Evolutionary conservation across 2,329 filamentous ascomycete species (phyloP), one percentile per base, ranked within the genome.

Genomic region (Raffaelea ambrosiae): DNA sequence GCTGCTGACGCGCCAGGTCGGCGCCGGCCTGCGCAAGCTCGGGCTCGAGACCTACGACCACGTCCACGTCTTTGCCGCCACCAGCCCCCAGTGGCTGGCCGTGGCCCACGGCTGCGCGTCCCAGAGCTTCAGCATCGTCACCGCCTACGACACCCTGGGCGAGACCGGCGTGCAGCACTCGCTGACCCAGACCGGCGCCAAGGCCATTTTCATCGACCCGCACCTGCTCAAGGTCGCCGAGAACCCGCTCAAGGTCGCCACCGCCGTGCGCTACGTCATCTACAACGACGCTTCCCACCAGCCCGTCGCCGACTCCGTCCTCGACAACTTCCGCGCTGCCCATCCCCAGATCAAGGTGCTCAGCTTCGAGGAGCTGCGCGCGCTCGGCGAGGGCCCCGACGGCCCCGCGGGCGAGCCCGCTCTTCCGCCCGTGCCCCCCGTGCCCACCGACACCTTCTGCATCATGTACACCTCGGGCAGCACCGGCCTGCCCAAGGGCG

Each of bases 61-160:
- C 58, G 64, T 95, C 56, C 88, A 95, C 63, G 73, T 95, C 48
- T 95, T 89, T 61, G 89, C 84, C 43, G 79, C 84, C n/a, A 95
- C 88, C 51, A 88, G 86, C 64, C 76, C 81, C 45, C 79, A 88
- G 68, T 97, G 91, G 91, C 76, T 96, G 54, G 80, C 83, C 47
- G 80, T 86, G 58, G 86, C 90, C 42, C 88, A 94, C 63, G 77
- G 68, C 40, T 72, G 84, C 79, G 70, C 82, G 19, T 90, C 89
- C 16, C 91, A 97, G 67, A 90, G 87, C 40, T 81, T 96, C 63
- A 81, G 87, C 50, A 90, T 96, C 56, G 91, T 96, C 44, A 97
- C 91, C 41, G 89, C 90, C 44, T 96, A 96, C 67, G 90, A 96
- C 65, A 95, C 89, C 26, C 83, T 96, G 40, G 90, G 90, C 47